phyloP scores from a whole-genome alignment of 179 eudicot species.

The Actinidia polygama region DNA sequence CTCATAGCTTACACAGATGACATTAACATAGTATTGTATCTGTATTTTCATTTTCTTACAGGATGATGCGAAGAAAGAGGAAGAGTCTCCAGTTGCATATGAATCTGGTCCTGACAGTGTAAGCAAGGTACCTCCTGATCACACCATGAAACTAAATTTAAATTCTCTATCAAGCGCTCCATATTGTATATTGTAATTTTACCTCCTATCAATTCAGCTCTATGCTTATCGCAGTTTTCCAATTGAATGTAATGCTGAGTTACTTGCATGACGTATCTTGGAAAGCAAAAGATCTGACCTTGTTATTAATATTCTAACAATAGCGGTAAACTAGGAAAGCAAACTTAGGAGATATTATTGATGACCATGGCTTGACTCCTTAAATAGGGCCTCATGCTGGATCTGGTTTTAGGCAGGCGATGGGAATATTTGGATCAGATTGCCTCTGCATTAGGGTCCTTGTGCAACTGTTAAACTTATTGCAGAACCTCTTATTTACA shows the following conservation, averaged over 20 bases:
- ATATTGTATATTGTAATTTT: background rate
- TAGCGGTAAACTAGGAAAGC: background rate
- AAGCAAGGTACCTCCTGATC: constrained; percentile 49
- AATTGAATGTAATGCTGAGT: background rate
- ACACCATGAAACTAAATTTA: background rate
- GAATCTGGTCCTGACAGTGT: constrained; percentile 43
- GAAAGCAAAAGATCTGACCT: constrained; percentile 1
- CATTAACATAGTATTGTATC: constrained; percentile 7
- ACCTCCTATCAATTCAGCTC: background rate
- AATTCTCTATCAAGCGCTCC: background rate
- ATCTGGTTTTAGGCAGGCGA: background rate
- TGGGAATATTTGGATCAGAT: too few species aligned
- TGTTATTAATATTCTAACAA: background rate
- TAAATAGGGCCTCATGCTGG: too few species aligned
- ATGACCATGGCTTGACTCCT: background rate
- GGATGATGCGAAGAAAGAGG: constrained; percentile 38
- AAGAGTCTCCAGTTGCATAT: constrained; percentile 40
- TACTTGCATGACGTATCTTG: background rate
- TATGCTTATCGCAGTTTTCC: background rate
- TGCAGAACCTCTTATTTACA: too few species aligned
- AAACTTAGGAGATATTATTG: background rate
- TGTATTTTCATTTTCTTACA: constrained; percentile 11
- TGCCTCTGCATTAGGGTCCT: too few species aligned
- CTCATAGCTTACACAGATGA: constrained; percentile 4
- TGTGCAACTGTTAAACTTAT: too few species aligned